A percentile compares a stretch with the other conserved stretches of the same genome.
Evolutionary conservation across 169 alveolate species (phyloP).

Genomic region (Plasmodium berghei): DNA sequence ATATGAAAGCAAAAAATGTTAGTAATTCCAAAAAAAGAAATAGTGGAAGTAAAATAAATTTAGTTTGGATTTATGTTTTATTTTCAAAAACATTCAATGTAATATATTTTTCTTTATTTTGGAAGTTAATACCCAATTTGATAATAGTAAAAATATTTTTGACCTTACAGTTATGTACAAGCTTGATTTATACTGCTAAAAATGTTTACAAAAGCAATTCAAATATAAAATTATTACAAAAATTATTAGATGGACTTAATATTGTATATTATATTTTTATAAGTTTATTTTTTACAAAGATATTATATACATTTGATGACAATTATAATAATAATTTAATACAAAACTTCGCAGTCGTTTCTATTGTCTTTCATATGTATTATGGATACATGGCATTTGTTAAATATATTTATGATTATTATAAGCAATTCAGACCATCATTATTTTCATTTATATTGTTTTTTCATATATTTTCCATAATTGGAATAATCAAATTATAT

Average conservation of each 20-base stretch:
- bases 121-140: conserved; percentile 49
- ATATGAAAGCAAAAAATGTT: conserved; percentile 52
- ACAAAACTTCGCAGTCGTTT: conserved; percentile 20
- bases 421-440: conserved; percentile 79
- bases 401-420: conserved; percentile 66
- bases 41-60: conserved; percentile 4
- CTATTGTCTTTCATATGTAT: conserved; percentile 31
- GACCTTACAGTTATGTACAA: conserved; percentile 47
- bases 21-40: conserved; percentile 34
- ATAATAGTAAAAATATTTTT: conserved; percentile 51
- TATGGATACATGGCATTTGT: conserved; percentile 44
- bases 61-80: conserved; percentile 36
- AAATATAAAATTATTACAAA: conserved; percentile 53
- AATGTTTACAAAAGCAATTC: conserved; percentile 38
- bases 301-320: conserved; percentile 30
- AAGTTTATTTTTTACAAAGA: conserved; percentile 72
- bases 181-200: conserved; percentile 31
- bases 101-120: conserved; percentile 39
- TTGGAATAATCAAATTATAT: conserved; percentile 78
- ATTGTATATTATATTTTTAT: conserved; percentile 33
- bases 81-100: conserved; percentile 51
- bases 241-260: conserved; percentile 17
- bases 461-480: conserved; percentile 82
- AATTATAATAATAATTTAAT: conserved; percentile 14
- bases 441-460: conserved; percentile 77